Conservation (phyloP, 306 rosid genomes). For the Macrotyloma uniflorum region DNA sequence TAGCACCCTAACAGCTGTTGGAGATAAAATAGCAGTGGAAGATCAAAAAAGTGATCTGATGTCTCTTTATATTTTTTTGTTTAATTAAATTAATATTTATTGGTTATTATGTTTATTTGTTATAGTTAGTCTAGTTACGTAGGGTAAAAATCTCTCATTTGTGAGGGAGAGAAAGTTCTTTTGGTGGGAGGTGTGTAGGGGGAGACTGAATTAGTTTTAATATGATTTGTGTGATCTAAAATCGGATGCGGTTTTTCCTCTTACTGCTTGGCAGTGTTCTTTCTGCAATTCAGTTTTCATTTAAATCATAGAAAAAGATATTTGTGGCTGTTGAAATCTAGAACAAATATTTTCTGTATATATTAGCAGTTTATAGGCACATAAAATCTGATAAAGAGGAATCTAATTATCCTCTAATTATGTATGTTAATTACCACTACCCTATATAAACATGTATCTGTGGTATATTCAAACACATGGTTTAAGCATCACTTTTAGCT, state of each 20-base stretch:
- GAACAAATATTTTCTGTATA: too few species aligned
- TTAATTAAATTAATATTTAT: slow-evolving; percentile 11
- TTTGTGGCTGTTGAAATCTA: not conserved
- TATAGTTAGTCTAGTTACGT: not conserved
- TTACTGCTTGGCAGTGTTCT: not conserved
- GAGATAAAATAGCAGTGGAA: slow-evolving; percentile 24
- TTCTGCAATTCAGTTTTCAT: slow-evolving; percentile 11
- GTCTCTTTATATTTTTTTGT: slow-evolving; percentile 11
- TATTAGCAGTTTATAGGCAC: too few species aligned
- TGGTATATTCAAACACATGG: too few species aligned
- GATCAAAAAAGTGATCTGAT: slow-evolving; percentile 41
- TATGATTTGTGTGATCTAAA: not conserved
- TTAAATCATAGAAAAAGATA: not conserved
- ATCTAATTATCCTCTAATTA: too few species aligned
- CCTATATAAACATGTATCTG: too few species aligned
- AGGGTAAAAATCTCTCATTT: slow-evolving; percentile 1
- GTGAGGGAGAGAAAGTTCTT: not conserved
- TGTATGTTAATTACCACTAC: too few species aligned
- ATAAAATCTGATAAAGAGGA: too few species aligned
- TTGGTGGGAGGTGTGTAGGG: not conserved
- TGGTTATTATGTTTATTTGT: slow-evolving; percentile 2
- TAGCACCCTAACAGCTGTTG: slow-evolving; percentile 11
- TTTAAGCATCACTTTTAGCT: too few species aligned
- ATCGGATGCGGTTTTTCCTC: slow-evolving; percentile 6
- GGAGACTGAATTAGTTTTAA: slow-evolving; percentile 11